Base-by-base conservation (phyloP, 169 alveolate species). In the Amoebophrya sp. region DNA sequence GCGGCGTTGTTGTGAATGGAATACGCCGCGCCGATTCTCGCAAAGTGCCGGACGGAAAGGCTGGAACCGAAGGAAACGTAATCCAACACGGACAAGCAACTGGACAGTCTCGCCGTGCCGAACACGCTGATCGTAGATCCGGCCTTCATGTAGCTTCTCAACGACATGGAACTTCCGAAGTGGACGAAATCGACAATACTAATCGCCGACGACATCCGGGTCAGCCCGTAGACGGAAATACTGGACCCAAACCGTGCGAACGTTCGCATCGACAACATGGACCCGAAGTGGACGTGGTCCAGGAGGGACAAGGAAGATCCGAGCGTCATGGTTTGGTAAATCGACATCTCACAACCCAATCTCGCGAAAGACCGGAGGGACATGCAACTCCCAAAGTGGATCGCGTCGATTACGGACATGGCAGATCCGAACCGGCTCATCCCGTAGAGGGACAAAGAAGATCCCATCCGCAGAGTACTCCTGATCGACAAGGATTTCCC, bases 391-490 rank as follows among this genome's bases (percentile, higher is more conserved):
- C 90, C 90, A 35, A 88, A 38, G 10, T 35, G 35, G 41, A 40
- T 40, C 90, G 40, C 90, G 47, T 88, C 90, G 32, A 88, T 88
- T 12, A 40, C 90, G n/a, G 90, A 88, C 40, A 88, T 14, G 23
- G 90, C 35, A 88, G 40, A 23, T 1, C 91, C 91, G 91, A 40
- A 38, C 7, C 91, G 47, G 23, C n/a, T 7, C 23, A 89, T 23
- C 35, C 66, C 91, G 53, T 18, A 39, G 40, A 41, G 39, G 23
- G 91, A 89, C 7, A 39, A 40, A 25, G 40, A 2, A 32, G 40
- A 23, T 0, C 91, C 91, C 39, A 89, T 32, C 1, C 10, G 77
- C 39, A 41, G 7, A 7, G 38, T 14, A 40, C 47, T 88, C 14
- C 90, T n/a, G 3, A 88, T 32, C 2, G 90, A 88, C 53, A 35